Evolutionary conservation across 257 asterid genomes (phyloP).

Genomic region (Solanum acaule): DNA sequence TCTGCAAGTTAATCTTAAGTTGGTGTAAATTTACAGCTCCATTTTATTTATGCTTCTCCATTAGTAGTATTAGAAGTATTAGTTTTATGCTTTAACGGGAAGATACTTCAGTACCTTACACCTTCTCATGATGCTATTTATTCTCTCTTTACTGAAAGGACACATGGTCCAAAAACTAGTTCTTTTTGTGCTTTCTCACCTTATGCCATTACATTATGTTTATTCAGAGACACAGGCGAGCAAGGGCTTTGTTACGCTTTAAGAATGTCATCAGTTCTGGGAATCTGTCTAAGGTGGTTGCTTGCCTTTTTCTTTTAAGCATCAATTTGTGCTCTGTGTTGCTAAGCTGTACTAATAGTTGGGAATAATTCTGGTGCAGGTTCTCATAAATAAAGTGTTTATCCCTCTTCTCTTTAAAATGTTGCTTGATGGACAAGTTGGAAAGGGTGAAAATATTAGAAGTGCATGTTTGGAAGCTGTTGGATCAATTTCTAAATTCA

Average conservation of each 20-base stretch:
- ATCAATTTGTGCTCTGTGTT: background rate
- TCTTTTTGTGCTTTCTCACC: background rate
- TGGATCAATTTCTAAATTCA: slow-evolving; percentile 63
- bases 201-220: slow-evolving; percentile 6
- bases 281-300: slow-evolving; percentile 54
- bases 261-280: slow-evolving; percentile 34
- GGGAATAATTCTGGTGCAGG: slow-evolving; percentile 28
- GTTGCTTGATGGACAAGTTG: slow-evolving; percentile 58
- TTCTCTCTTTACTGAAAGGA: background rate
- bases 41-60: background rate
- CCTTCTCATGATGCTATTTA: background rate
- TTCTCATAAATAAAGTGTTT: slow-evolving; percentile 55
- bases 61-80: background rate
- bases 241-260: slow-evolving; percentile 80
- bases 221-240: slow-evolving; percentile 82
- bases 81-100: background rate
- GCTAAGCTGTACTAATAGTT: background rate
- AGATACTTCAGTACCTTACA: background rate
- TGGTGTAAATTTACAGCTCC: background rate
- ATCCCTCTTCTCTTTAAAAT: slow-evolving; percentile 74
- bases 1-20: background rate
- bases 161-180: background rate
- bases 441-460: slow-evolving; percentile 85
- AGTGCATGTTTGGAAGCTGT: slow-evolving; percentile 73
- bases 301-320: background rate